These are phyloP conservation scores for Apiotrichum laibachii DNA, from an alignment of 1,284 basidiomycete species.

Conservation along the genomic window DNA sequence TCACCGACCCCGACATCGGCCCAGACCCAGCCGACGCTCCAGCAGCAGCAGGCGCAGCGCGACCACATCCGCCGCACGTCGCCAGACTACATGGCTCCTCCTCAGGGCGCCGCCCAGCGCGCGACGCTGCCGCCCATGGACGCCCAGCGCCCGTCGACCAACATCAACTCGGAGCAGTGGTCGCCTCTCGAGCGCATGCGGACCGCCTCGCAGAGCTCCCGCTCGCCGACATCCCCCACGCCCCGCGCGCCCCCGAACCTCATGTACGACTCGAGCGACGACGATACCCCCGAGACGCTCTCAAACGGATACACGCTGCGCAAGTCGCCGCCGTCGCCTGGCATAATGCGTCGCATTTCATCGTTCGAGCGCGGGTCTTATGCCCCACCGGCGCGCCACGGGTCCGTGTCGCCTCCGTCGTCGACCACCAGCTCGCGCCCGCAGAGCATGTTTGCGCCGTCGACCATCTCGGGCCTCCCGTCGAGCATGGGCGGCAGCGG, in stretches of 20 bases:
- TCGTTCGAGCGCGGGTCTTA: constrained; percentile 8
- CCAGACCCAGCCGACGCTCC: not conserved
- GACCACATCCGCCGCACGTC: constrained; percentile 8
- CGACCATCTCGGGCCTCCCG: not conserved
- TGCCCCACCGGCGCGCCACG: not conserved
- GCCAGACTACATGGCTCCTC: no score
- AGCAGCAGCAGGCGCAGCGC: constrained; percentile 12
- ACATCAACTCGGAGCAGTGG: constrained; percentile 39
- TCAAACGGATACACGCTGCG: constrained; percentile 18
- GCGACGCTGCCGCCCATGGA: constrained; percentile 16
- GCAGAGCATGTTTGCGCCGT: constrained; percentile 9
- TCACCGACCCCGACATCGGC: not conserved
- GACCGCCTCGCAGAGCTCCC: constrained; percentile 4
- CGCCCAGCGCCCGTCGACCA: constrained; percentile 18
- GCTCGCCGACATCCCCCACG: constrained; percentile 4
- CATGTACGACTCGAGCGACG: constrained; percentile 38
- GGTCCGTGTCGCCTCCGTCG: not conserved
- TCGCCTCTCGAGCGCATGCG: constrained; percentile 31
- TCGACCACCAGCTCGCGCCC: constrained; percentile 2
- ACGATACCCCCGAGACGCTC: constrained; percentile 17
- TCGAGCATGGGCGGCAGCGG: constrained; percentile 6
- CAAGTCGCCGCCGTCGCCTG: constrained; percentile 11
- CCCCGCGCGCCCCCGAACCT: not conserved
- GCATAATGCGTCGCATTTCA: constrained; percentile 12
- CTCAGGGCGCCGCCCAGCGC: constrained; percentile 20